These are phyloP conservation scores for Suillus ampliporus DNA, from an alignment of 768 basidiomycete genomes.

Conservation along the genomic window DNA sequence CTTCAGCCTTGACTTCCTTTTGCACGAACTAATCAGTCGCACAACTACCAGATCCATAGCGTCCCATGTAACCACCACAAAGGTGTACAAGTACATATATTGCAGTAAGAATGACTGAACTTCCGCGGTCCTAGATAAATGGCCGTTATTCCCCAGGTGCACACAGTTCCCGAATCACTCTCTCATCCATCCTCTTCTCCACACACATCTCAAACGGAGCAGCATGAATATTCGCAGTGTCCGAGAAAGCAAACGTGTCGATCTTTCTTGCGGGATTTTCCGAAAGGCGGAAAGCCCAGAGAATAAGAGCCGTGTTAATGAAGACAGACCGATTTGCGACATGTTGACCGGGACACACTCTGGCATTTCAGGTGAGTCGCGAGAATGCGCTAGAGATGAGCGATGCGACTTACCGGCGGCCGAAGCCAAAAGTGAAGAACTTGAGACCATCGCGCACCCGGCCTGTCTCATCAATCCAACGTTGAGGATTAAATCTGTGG, in stretches of 20 bases:
- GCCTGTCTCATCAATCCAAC: slow-evolving; percentile 48
- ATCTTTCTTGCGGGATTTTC: slow-evolving; percentile 56
- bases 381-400: background rate
- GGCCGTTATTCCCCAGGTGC: background rate
- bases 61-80: background rate
- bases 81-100: too few species aligned
- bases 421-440: slow-evolving; percentile 43
- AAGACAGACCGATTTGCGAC: slow-evolving; percentile 53
- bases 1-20: slow-evolving; percentile 74
- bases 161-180: slow-evolving; percentile 7
- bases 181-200: slow-evolving; percentile 44
- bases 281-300: slow-evolving; percentile 65
- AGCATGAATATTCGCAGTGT: slow-evolving; percentile 64
- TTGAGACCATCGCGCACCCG: slow-evolving; percentile 30
- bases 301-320: slow-evolving; percentile 62
- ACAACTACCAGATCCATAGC: background rate
- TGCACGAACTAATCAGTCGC: slow-evolving; percentile 34
- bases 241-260: slow-evolving; percentile 63
- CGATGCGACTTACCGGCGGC: slow-evolving; percentile 31
- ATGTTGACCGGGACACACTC: slow-evolving; percentile 65
- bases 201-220: slow-evolving; percentile 60
- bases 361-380: slow-evolving; percentile 16
- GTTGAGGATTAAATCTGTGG: slow-evolving; percentile 56
- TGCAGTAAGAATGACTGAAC: background rate
- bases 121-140: background rate